Evolutionary conservation across 257 asterid genomes (phyloP).

Genomic region (Solanum bulbocastanum): DNA sequence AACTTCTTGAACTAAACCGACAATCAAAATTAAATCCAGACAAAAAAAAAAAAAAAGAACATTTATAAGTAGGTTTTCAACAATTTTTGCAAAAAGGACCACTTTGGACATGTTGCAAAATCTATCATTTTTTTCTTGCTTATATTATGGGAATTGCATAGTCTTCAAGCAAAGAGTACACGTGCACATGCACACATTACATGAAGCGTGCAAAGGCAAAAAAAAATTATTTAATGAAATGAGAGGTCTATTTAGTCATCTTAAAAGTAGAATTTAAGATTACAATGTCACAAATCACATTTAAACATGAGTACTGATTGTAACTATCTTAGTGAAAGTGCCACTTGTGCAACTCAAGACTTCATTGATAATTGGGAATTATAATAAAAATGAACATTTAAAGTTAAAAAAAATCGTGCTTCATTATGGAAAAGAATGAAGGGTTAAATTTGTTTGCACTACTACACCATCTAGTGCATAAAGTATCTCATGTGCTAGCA

Average conservation of each 20-base stretch:
- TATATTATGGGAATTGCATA: slow-evolving; percentile 23
- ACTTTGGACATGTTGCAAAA: slow-evolving; percentile 1
- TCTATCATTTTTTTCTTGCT: background rate
- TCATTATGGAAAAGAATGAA: background rate
- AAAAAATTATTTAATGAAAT: slow-evolving; percentile 3
- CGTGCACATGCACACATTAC: slow-evolving; percentile 32
- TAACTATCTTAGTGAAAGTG: background rate
- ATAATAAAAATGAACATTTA: background rate
- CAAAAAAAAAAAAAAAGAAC: background rate
- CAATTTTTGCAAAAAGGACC: background rate
- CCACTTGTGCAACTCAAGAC: background rate
- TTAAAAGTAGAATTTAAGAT: slow-evolving; percentile 13
- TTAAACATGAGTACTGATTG: background rate
- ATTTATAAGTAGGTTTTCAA: background rate
- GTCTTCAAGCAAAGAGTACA: slow-evolving; percentile 22
- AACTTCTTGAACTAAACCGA: background rate
- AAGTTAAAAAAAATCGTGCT: background rate
- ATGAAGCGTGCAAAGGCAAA: background rate
- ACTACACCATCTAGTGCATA: background rate
- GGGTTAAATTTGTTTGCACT: background rate
- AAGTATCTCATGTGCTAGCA: background rate
- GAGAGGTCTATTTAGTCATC: slow-evolving; percentile 23
- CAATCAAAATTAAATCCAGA: background rate
- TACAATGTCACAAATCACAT: slow-evolving; percentile 7
- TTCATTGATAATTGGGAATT: background rate